These are phyloP conservation scores for Protostelium mycophagum DNA, from an alignment of 78 protist species.

Conservation along the genomic window DNA sequence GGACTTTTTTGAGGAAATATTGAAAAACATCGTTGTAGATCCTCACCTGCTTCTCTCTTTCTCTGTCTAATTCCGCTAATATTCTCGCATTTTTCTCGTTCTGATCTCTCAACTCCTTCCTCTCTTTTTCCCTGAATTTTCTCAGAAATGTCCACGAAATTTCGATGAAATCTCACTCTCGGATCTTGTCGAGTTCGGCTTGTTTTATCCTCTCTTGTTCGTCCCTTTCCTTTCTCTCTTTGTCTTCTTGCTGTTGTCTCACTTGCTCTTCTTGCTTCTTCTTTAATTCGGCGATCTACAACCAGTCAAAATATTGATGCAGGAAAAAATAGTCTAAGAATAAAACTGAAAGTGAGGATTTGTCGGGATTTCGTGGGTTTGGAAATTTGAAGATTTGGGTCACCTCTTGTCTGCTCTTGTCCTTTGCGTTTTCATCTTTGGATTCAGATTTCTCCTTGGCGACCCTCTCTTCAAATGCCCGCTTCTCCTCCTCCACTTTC, in stretches of 20 bases:
- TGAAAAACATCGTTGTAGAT: no score
- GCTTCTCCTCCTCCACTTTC: not conserved
- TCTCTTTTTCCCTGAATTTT: not conserved
- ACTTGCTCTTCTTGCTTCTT: not conserved
- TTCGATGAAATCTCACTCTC: not conserved
- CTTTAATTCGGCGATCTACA: not conserved
- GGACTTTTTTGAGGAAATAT: no score
- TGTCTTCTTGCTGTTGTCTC: not conserved
- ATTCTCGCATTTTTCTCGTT: not conserved
- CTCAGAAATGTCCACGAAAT: not conserved
- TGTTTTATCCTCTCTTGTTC: not conserved
- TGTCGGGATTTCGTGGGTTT: no score
- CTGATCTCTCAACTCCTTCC: not conserved
- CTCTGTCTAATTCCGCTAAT: not conserved
- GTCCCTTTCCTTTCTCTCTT: not conserved
- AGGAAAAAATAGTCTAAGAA: no score
- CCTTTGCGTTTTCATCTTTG: not conserved
- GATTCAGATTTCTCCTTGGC: not conserved
- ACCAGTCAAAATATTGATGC: no score
- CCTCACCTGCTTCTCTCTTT: no score
- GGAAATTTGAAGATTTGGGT: no score
- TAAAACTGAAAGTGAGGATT: no score
- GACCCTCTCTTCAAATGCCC: not conserved
- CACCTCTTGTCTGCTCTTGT: not conserved
- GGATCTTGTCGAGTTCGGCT: not conserved